phyloP scores from a whole-genome alignment of 805 yeast species.

The Candida xiaguanensis region DNA sequence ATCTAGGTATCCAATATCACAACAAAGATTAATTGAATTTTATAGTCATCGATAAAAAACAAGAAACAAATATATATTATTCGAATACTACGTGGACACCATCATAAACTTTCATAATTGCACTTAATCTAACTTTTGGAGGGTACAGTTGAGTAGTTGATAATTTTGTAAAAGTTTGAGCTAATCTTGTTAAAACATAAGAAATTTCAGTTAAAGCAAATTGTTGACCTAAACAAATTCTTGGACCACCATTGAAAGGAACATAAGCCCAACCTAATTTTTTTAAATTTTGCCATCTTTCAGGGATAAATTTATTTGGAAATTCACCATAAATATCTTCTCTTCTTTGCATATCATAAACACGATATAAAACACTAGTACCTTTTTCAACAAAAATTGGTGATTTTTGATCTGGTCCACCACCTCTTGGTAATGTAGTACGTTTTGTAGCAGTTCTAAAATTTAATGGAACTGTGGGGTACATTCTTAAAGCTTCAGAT shows the following conservation, averaged over 20 bases:
- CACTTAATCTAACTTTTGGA: neutral
- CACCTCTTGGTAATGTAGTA: conserved; percentile 31
- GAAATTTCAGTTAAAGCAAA: conserved; percentile 52
- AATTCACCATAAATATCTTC: conserved; percentile 29
- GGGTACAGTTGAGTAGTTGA: conserved; percentile 2
- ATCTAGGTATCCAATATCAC: conserved; percentile 35
- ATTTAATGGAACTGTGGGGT: conserved; percentile 32
- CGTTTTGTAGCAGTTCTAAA: conserved; percentile 23
- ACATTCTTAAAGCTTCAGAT: conserved; percentile 33
- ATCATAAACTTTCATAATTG: conserved; percentile 1
- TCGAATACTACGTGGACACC: neutral
- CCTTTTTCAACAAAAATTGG: conserved; percentile 22
- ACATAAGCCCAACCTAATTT: conserved; percentile 44
- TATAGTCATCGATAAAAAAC: conserved; percentile 26
- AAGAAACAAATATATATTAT: neutral
- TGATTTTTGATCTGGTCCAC: conserved; percentile 24
- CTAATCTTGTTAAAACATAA: conserved; percentile 37
- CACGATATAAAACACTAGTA: conserved; percentile 14
- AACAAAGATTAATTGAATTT: conserved; percentile 45
- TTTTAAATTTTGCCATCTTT: conserved; percentile 33
- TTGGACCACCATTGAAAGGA: conserved; percentile 55
- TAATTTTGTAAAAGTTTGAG: conserved; percentile 15
- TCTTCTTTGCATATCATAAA: conserved; percentile 19
- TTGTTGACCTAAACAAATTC: conserved; percentile 55
- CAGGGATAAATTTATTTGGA: conserved; percentile 32